Evolutionary conservation across 2,329 filamentous ascomycete genomes (phyloP).

Genomic region (Botrytis paeoniae): DNA sequence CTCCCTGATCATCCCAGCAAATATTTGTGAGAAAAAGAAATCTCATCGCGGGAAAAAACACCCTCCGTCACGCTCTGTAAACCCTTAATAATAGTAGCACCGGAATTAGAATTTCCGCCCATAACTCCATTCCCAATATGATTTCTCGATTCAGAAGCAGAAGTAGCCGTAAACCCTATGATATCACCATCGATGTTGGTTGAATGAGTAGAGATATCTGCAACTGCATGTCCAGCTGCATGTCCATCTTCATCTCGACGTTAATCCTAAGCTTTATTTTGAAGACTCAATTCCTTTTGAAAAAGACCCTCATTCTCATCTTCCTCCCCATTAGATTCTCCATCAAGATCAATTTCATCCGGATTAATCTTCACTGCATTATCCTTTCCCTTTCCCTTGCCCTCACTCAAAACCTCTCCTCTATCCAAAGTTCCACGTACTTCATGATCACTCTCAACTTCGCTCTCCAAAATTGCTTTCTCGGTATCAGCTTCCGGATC

Average conservation of each 20-base stretch:
- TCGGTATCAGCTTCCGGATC: neutral
- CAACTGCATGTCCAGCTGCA: too few species aligned
- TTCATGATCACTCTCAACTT: neutral
- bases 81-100: neutral
- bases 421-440: too few species aligned
- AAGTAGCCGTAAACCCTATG: neutral
- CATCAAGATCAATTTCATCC: slow-evolving; percentile 9
- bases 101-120: neutral
- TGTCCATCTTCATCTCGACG: too few species aligned
- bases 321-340: neutral
- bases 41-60: neutral
- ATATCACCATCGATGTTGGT: neutral
- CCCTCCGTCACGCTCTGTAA: neutral
- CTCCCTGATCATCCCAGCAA: neutral
- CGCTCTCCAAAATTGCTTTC: neutral
- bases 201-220: neutral
- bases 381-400: neutral
- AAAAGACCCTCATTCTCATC: neutral
- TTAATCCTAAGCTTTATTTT: neutral
- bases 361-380: neutral
- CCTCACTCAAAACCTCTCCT: neutral
- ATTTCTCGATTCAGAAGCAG: neutral
- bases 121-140: neutral
- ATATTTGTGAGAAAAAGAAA: neutral
- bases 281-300: slow-evolving; percentile 11